A percentile compares a stretch with the other conserved stretches of the same genome.
These are phyloP conservation scores for Isabelozyma heimii DNA, from an alignment of 805 yeast genomes.

Conservation along the genomic window DNA sequence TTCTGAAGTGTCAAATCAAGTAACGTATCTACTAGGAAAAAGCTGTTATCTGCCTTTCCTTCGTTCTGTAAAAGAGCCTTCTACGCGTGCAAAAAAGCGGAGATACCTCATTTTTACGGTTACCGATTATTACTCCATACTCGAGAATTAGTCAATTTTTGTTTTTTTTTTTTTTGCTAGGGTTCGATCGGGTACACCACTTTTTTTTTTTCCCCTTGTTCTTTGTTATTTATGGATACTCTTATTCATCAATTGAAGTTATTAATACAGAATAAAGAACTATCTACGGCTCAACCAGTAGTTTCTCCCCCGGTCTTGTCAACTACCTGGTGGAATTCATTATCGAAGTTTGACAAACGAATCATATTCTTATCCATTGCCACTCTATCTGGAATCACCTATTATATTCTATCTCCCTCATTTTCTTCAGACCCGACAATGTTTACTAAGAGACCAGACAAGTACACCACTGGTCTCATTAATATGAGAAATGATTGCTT, in stretches of 20 bases:
- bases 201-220: background rate
- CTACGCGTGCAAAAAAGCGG: too few relatives aligned
- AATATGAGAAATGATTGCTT: constrained; percentile 88
- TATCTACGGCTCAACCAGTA: background rate
- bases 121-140: too few relatives aligned
- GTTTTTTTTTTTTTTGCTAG: too few relatives aligned
- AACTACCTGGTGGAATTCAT: background rate
- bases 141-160: too few relatives aligned
- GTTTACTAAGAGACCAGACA: constrained; percentile 62
- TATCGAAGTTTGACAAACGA: constrained; percentile 4
- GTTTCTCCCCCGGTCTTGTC: background rate
- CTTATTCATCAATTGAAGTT: constrained; percentile 7
- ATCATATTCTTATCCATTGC: constrained; percentile 8
- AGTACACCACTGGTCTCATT: constrained; percentile 75
- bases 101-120: too few relatives aligned
- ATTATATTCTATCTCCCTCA: constrained; percentile 13
- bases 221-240: background rate
- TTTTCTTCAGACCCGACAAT: constrained; percentile 13
- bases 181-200: too few relatives aligned
- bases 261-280: constrained; percentile 7
- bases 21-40: too few relatives aligned
- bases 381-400: constrained; percentile 7
- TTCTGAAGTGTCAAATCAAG: too few relatives aligned
- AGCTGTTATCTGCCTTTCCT: too few relatives aligned
- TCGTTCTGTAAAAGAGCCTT: too few relatives aligned